A percentile compares a stretch with the other conserved stretches of the same genome.
phyloP scores from a whole-genome alignment of 768 basidiomycete genomes.

The Russula sp. region DNA sequence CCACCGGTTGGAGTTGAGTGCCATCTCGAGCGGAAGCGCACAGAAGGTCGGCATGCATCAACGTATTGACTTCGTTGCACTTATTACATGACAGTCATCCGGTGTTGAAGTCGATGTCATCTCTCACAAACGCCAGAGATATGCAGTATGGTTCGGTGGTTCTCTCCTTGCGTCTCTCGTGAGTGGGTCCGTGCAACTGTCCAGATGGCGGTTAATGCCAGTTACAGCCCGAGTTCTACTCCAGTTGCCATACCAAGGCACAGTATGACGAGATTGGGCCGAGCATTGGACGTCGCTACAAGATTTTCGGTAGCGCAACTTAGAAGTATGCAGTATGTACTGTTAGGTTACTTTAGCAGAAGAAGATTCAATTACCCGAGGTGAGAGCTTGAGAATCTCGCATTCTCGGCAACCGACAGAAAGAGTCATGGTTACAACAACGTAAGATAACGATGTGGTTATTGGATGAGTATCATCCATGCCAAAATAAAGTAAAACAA shows the following conservation, averaged over 20 bases:
- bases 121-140: slow-evolving; percentile 93
- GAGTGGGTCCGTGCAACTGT: slow-evolving; percentile 27
- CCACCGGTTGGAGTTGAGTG: slow-evolving; percentile 74
- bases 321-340: slow-evolving; percentile 29
- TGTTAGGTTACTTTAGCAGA: slow-evolving; percentile 13
- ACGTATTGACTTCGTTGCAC: neutral
- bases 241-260: slow-evolving; percentile 87
- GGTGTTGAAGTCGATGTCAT: slow-evolving; percentile 98
- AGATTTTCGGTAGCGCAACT: slow-evolving; percentile 87
- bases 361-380: slow-evolving; percentile 15
- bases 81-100: slow-evolving; percentile 54
- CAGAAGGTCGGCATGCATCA: slow-evolving; percentile 50
- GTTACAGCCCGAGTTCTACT: slow-evolving; percentile 85
- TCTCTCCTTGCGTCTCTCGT: slow-evolving; percentile 90
- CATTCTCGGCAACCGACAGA: neutral
- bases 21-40: slow-evolving; percentile 60
- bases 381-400: neutral
- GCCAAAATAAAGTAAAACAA: slow-evolving; percentile 92
- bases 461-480: slow-evolving; percentile 97
- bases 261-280: slow-evolving; percentile 93
- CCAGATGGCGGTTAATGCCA: neutral
- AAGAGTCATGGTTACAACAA: slow-evolving; percentile 4
- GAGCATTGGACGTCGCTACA: slow-evolving; percentile 86
- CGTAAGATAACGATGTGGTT: slow-evolving; percentile 10
- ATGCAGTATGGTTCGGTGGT: slow-evolving; percentile 98